Evolutionary conservation across 2,329 filamentous ascomycete genomes (phyloP).

Genomic region (Cordyceps pruinosa): DNA sequence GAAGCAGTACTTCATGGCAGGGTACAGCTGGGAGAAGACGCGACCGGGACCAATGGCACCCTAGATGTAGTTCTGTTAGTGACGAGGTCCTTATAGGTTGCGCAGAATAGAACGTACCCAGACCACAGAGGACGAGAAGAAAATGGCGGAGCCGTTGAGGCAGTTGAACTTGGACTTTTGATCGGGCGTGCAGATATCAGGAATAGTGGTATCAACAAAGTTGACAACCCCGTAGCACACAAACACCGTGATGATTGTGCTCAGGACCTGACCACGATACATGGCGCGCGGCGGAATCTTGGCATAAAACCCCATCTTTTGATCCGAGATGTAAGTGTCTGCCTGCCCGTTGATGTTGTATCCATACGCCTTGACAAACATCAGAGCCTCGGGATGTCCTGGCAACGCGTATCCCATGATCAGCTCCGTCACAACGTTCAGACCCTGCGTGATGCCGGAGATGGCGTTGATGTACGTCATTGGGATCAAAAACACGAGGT

Average conservation of each 20-base stretch:
- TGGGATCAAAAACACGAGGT: conserved; percentile 34
- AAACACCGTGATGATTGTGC: conserved; percentile 32
- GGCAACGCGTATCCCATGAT: conserved; percentile 24
- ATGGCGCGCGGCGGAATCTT: conserved; percentile 24
- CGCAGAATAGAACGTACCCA: conserved; percentile 14
- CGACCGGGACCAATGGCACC: conserved; percentile 23
- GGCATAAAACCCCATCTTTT: conserved; percentile 29
- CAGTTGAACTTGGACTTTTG: conserved; percentile 28
- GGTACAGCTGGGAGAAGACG: conserved; percentile 27
- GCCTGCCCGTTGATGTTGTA: conserved; percentile 36
- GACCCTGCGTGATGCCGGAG: conserved; percentile 34
- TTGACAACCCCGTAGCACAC: conserved; percentile 35
- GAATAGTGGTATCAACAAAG: conserved; percentile 27
- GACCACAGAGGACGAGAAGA: conserved; percentile 27
- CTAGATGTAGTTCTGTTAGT: not conserved
- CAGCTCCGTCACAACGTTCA: conserved; percentile 44
- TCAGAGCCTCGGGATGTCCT: conserved; percentile 26
- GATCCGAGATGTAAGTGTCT: conserved; percentile 31
- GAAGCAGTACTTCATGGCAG: conserved; percentile 15
- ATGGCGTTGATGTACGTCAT: conserved; percentile 34
- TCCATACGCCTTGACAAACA: conserved; percentile 54
- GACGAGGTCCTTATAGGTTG: not conserved
- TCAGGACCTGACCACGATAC: conserved; percentile 32
- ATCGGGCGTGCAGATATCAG: conserved; percentile 24
- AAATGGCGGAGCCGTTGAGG: conserved; percentile 24